These are phyloP conservation scores for Lactifluus subvellereus DNA, from an alignment of 768 basidiomycete genomes.

Conservation along the genomic window DNA sequence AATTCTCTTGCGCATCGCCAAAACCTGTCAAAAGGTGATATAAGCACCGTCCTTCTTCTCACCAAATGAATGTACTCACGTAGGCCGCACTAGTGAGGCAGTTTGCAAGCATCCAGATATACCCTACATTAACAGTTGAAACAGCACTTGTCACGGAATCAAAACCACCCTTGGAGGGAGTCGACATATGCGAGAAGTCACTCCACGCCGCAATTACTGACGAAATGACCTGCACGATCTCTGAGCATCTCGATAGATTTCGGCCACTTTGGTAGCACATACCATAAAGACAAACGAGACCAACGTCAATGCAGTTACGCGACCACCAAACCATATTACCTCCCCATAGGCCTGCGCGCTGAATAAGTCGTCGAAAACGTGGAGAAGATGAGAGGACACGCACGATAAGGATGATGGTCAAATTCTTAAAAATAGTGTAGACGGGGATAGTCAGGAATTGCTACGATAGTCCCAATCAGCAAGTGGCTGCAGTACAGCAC, in stretches of 20 bases:
- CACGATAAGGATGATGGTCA: constrained; percentile 98
- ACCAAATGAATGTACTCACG: constrained; percentile 41
- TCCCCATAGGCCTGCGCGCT: constrained; percentile 84
- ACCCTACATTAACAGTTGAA: constrained; percentile 66
- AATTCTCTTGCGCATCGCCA: constrained; percentile 95
- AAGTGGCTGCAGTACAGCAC: neutral
- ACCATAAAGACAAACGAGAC: constrained; percentile 92
- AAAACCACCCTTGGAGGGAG: constrained; percentile 26
- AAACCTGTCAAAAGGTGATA: constrained; percentile 49
- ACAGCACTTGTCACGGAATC: constrained; percentile 42
- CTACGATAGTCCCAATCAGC: constrained; percentile 36
- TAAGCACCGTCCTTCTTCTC: neutral
- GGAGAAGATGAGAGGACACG: constrained; percentile 29
- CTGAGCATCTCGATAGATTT: neutral
- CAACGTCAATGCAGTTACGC: constrained; percentile 81
- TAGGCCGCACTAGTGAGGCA: constrained; percentile 88
- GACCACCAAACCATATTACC: constrained; percentile 92
- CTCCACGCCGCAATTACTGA: constrained; percentile 97
- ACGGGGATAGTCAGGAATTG: constrained; percentile 97
- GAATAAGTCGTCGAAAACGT: neutral
- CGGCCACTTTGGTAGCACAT: constrained; percentile 21
- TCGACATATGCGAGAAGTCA: constrained; percentile 41
- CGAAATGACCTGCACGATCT: constrained; percentile 63
- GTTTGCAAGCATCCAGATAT: constrained; percentile 95
- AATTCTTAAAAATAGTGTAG: constrained; percentile 98